phyloP scores from a whole-genome alignment of 2,329 filamentous ascomycete species.

The Fusarium solani-melongenae region DNA sequence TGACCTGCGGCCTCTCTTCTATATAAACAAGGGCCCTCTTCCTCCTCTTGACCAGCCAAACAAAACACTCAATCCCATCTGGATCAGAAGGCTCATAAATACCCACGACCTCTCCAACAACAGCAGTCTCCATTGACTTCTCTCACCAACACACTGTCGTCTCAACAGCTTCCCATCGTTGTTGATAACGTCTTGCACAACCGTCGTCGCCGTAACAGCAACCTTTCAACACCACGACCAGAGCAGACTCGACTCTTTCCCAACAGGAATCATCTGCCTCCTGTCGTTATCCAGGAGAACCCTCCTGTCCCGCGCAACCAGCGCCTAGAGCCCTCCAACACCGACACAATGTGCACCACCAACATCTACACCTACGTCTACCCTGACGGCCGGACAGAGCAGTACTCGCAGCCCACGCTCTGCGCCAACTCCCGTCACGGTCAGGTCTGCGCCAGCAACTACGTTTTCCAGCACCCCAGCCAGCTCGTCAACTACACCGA shows the following conservation, averaged over 20 bases:
- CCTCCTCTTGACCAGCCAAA: constrained; percentile 24
- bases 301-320: constrained; percentile 34
- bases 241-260: constrained; percentile 15
- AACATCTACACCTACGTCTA: constrained; percentile 59
- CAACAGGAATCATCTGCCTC: constrained; percentile 27
- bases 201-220: constrained; percentile 18
- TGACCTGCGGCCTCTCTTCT: constrained; percentile 21
- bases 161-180: constrained; percentile 23
- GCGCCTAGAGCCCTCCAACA: constrained; percentile 27
- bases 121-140: constrained; percentile 13
- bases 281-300: constrained; percentile 38
- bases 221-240: constrained; percentile 15
- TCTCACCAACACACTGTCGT: constrained; percentile 32
- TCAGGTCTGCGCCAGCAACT: constrained; percentile 55
- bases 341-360: constrained; percentile 62
- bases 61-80: constrained; percentile 32
- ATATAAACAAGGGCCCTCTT: constrained; percentile 38
- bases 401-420: constrained; percentile 49
- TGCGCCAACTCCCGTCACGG: constrained; percentile 55
- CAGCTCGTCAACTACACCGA: constrained; percentile 50
- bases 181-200: constrained; percentile 40
- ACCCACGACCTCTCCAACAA: constrained; percentile 5
- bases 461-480: constrained; percentile 54
- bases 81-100: constrained; percentile 5
- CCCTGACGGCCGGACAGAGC: constrained; percentile 55